These are phyloP conservation scores for Solanum microdontum DNA, from an alignment of 257 asterid species.

Conservation along the genomic window DNA sequence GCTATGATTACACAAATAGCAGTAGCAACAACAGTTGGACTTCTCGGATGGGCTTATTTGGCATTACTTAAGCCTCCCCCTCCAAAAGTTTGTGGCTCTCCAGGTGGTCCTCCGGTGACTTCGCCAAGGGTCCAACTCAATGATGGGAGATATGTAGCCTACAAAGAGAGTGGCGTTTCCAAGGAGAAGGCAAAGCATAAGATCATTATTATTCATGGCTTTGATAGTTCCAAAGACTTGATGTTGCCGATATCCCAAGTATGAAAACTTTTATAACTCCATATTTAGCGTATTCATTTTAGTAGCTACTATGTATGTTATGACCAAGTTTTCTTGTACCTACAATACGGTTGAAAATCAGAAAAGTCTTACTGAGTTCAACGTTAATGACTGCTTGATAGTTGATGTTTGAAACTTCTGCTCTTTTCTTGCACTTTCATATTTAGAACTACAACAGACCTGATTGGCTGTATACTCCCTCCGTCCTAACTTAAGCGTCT, in stretches of 20 bases:
- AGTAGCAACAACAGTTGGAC: conserved; percentile 31
- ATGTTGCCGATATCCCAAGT: conserved; percentile 44
- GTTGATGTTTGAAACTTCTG: not conserved
- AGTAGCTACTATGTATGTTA: not conserved
- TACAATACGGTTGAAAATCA: not conserved
- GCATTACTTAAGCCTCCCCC: conserved; percentile 45
- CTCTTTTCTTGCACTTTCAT: not conserved
- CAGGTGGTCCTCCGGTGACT: conserved; percentile 66
- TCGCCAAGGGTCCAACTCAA: conserved; percentile 55
- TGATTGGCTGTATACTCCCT: no score
- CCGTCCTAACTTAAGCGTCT: not conserved
- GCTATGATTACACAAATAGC: conserved; percentile 47
- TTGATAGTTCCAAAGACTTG: conserved; percentile 54
- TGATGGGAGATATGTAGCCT: conserved; percentile 73
- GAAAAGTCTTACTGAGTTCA: not conserved
- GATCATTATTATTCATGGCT: conserved; percentile 55
- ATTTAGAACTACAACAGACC: not conserved
- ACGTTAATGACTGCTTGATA: not conserved
- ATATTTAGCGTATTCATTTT: not conserved
- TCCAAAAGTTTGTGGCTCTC: conserved; percentile 63
- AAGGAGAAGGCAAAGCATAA: conserved; percentile 56
- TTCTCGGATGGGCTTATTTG: conserved; percentile 47
- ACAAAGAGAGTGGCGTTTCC: conserved; percentile 53
- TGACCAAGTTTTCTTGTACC: not conserved
- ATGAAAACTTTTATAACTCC: conserved; percentile 7